Percentiles rank a stretch among this genome's conserved stretches.
Evolutionary conservation across 345 rosid species (phyloP).

Genomic region (Syzygium oleosum): DNA sequence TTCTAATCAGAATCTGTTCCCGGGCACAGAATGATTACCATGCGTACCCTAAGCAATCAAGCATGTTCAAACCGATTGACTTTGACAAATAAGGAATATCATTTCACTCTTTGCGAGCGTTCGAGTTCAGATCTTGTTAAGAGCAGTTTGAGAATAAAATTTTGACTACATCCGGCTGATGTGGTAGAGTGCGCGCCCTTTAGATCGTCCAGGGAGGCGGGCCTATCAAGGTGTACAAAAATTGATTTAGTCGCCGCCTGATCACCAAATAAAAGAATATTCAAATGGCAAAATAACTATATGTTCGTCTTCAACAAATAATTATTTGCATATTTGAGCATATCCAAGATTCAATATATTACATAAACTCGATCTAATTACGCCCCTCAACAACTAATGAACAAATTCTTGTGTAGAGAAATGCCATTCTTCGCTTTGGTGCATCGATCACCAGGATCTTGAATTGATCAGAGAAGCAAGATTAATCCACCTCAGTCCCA

Average conservation of each 20-base stretch:
- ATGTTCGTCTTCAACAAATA: neutral
- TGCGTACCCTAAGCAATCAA: neutral
- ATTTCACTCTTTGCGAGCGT: too few relatives aligned
- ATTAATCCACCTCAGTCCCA: neutral
- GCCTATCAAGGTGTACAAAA: neutral
- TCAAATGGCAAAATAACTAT: neutral
- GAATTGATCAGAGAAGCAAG: fast-evolving
- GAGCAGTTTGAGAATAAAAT: too few relatives aligned
- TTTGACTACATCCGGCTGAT: neutral
- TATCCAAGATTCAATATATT: neutral
- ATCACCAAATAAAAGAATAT: neutral
- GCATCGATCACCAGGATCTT: neutral
- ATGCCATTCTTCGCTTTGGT: neutral
- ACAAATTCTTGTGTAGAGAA: neutral
- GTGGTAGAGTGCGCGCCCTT: neutral
- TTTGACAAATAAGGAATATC: neutral
- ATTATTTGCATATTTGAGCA: neutral
- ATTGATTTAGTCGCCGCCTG: too few relatives aligned
- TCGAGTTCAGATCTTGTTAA: too few relatives aligned
- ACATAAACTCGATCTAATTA: neutral
- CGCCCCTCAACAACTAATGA: neutral
- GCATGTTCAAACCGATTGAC: neutral
- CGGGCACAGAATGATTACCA: too few relatives aligned
- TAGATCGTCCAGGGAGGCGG: neutral
- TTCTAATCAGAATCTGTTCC: too few relatives aligned